Evolutionary conservation across 2,329 filamentous ascomycete genomes (phyloP), one percentile per base, ranked within the genome.

Genomic region (Lecanicillium sp.): DNA sequence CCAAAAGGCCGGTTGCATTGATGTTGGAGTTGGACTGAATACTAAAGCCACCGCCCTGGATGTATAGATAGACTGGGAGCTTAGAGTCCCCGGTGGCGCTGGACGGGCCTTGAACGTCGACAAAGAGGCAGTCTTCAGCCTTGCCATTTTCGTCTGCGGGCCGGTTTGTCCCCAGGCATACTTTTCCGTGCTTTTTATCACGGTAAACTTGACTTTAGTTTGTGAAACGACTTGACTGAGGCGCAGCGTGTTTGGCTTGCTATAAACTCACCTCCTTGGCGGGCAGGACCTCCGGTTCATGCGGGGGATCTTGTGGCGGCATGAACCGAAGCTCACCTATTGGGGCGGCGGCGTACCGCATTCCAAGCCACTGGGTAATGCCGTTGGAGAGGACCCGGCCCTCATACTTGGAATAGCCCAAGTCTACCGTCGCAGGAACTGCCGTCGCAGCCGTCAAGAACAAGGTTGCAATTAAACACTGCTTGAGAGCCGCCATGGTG

Each of bases 281-380:
- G 40, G 66, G 50, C 41, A 77, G 69, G 4, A 73, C 52, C 2
- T 59, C 63, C 3, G 58, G 43, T 14, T 64, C 59, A 2, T 54
- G 48, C 0, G 60, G 45, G 2, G 84, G 83, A 53, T 85, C 78
- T 49, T 71, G 63, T 0, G 85, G 83, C 11, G 78, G 75, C 38
- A 69, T 65, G 52, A 88, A 90, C 15, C 85, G 71, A 43, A 85
- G 54, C 5, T 72, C 49, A 2, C 78, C 80, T 3, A 83, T 41
- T 0, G 85, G 85, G 12, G 83, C 67, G 5, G 80, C 78, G 2
- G 84, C 85, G 62, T 78, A 92, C 31, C 83, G 75, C 45, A 92
- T 75, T 2, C 83, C 85, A 7, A 85, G 68, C 82, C 83, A 90
- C 55, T 81, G 70, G 3, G 73, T 77, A 34, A 87, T 62, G 1